phyloP scores from a whole-genome alignment of 202 grass and related monocot genomes.

The Alloteropsis angusta region DNA sequence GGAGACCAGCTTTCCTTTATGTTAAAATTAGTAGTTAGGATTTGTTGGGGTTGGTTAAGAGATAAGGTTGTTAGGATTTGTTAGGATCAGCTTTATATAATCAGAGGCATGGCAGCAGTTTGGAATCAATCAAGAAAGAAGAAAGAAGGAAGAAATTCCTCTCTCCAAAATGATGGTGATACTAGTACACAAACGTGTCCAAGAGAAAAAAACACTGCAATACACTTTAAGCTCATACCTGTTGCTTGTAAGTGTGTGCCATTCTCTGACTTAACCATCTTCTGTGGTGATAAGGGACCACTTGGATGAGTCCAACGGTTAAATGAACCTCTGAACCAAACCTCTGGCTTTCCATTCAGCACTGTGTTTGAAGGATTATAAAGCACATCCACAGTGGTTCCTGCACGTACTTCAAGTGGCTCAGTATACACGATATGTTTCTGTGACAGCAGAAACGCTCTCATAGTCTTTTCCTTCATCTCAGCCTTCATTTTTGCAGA shows the following conservation, averaged over 20 bases:
- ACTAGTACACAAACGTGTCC: slow-evolving; percentile 1
- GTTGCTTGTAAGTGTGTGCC: slow-evolving; percentile 66
- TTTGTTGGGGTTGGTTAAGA: no score
- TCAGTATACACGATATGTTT: slow-evolving; percentile 93
- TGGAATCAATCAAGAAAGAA: no score
- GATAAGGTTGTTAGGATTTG: no score
- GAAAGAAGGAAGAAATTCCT: no score
- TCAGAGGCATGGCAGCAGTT: no score
- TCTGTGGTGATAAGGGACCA: slow-evolving; percentile 69
- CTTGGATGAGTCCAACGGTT: slow-evolving; percentile 79
- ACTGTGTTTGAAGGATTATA: slow-evolving; percentile 93
- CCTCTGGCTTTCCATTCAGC: slow-evolving; percentile 70
- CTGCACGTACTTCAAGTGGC: slow-evolving; percentile 72
- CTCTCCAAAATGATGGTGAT: not conserved
- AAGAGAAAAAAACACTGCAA: not conserved
- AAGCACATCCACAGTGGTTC: slow-evolving; percentile 58
- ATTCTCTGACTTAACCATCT: slow-evolving; percentile 63
- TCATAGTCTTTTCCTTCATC: slow-evolving; percentile 80
- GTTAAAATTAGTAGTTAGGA: no score
- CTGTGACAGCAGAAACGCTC: slow-evolving; percentile 77
- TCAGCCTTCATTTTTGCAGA: slow-evolving; percentile 64
- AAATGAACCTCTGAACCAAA: slow-evolving; percentile 90
- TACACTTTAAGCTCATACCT: slow-evolving; percentile 24
- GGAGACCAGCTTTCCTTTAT: no score
- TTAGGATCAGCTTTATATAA: no score